Evolutionary conservation across 2,329 filamentous ascomycete genomes (phyloP), one percentile per base, ranked within the genome.

Genomic region (Apiospora kogelbergensis): DNA sequence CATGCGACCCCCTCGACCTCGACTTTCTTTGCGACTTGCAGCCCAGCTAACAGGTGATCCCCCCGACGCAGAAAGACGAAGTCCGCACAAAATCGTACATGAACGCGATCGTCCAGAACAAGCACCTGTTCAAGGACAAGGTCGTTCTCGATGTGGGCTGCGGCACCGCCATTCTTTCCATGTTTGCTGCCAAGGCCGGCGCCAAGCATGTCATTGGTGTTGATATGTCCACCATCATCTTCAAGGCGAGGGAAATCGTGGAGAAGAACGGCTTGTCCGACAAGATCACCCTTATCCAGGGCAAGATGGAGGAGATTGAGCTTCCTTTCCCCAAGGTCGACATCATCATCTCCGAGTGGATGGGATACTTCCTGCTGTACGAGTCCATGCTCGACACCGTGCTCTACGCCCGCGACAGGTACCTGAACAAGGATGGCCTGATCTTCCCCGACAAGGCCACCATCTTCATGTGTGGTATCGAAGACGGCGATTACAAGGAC

Each of bases 321-420:
- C 86, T 99, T 72, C 96, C 96, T 24, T 97, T 92, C 83, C 92
- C 94, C 78, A 93, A 98, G 84, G 96, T 99, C 73, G 96, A 99
- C 79, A 99, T 99, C 80, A 99, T 99, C 84, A 97, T 99, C 81
- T 98, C 95, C 1, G 96, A 99, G 86, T 99, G 96, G 96, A 99
- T 99, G 96, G 96, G 96, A 42, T 99, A 99, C 85, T 98, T 98
- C 86, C 85, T 99, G 67, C 90, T 99, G 71, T 99, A 99, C 84
- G 96, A 99, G 89, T 93, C 89, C 89, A 99, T 99, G 96, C 84
- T 99, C 78, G 96, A 99, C 84, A 99, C 96, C 41, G 96, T 99
- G 66, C 88, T 99, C 70, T 98, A 98, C 80, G 96, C 96, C 33
- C 91, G 96, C 76, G 96, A 99, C 87, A 92, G 88, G 80, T 99